A percentile compares a stretch with the other conserved stretches of the same genome.
phyloP scores from a whole-genome alignment of 345 rosid species.

The Salix viminalis region DNA sequence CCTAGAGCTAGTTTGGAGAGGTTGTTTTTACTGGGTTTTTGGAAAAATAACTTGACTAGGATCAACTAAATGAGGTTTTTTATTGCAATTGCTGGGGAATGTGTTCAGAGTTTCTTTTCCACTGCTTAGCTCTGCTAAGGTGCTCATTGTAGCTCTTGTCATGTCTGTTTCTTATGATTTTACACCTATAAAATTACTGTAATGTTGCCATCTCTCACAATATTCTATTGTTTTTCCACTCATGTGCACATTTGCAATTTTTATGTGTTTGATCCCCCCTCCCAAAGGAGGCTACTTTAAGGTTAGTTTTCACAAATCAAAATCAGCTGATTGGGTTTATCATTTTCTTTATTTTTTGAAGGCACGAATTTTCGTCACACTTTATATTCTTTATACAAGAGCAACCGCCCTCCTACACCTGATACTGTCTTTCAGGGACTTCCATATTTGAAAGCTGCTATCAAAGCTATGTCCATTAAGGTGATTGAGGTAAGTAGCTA shows the following conservation, averaged over 20 bases:
- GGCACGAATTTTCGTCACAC: slow-evolving; percentile 87
- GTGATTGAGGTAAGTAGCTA: slow-evolving; percentile 75
- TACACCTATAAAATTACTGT: no score
- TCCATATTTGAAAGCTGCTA: slow-evolving; percentile 90
- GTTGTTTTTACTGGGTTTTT: background rate
- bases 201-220: no score
- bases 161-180: no score
- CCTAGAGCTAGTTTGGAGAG: background rate
- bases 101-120: background rate
- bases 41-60: background rate
- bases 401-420: slow-evolving; percentile 92
- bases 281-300: background rate
- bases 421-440: slow-evolving; percentile 93
- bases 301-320: background rate
- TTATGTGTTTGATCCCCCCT: no score
- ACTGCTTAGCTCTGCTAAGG: background rate
- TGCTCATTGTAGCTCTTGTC: background rate
- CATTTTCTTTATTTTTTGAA: slow-evolving; percentile 20
- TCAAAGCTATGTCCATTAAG: slow-evolving; percentile 89
- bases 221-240: background rate
- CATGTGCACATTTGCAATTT: background rate
- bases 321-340: no score
- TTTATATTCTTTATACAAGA: slow-evolving; percentile 77
- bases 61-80: background rate
- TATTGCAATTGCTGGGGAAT: background rate